These are phyloP conservation scores for Pseudoturritis turrita DNA, from an alignment of 345 rosid species.

Conservation along the genomic window DNA sequence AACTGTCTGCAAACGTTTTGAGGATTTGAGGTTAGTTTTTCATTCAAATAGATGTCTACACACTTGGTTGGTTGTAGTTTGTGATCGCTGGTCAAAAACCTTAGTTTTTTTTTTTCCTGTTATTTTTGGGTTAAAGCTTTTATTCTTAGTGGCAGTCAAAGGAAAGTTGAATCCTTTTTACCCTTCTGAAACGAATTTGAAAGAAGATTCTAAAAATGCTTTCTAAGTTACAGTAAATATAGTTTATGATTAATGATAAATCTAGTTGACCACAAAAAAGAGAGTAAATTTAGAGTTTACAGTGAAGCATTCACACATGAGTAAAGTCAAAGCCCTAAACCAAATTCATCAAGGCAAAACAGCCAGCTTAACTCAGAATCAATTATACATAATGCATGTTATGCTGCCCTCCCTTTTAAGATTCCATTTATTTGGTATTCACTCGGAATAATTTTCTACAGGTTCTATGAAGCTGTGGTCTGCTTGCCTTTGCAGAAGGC, in stretches of 20 bases:
- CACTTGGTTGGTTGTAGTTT: slow-evolving; percentile 10
- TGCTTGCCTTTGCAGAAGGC: slow-evolving; percentile 93
- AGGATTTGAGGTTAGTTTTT: slow-evolving; percentile 74
- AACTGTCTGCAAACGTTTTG: slow-evolving; percentile 95
- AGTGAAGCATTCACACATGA: background rate
- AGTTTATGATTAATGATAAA: background rate
- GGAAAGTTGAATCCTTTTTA: background rate
- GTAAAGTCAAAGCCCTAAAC: background rate
- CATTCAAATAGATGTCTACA: slow-evolving; percentile 22
- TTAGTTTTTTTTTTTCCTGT: background rate
- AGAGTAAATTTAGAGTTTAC: background rate
- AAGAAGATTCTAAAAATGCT: background rate
- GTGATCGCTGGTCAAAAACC: background rate
- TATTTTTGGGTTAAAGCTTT: slow-evolving; percentile 2
- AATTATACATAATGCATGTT: background rate
- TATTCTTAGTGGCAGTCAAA: background rate
- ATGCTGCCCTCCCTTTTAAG: background rate
- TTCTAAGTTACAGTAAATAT: background rate
- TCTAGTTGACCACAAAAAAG: too few relatives aligned
- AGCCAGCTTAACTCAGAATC: background rate
- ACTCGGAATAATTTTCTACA: slow-evolving; percentile 31
- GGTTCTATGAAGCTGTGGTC: slow-evolving; percentile 98
- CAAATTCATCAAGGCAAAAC: background rate
- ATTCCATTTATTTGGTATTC: background rate
- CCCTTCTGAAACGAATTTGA: background rate